Percentiles rank a stretch among this genome's conserved stretches.
These are phyloP conservation scores for Guillardia theta DNA, from an alignment of 78 protist species.

Conservation along the genomic window DNA sequence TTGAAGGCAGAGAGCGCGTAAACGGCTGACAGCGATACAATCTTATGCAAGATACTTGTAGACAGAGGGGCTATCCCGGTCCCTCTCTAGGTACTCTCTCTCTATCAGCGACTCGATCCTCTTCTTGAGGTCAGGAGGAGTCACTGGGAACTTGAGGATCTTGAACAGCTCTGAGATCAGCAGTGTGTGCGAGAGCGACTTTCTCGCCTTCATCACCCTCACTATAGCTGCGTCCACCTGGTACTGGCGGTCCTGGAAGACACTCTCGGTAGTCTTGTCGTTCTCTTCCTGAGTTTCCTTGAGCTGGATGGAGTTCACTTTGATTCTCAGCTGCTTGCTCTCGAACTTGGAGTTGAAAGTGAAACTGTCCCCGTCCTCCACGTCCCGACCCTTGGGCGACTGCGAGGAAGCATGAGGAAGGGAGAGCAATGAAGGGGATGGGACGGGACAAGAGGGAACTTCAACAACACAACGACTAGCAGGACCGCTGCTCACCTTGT, in stretches of 20 bases:
- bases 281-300: slow-evolving; percentile 66
- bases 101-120: slow-evolving; percentile 92
- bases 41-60: slow-evolving; percentile 89
- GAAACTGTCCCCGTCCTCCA: slow-evolving; percentile 74
- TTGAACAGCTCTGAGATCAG: slow-evolving; percentile 76
- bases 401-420: neutral
- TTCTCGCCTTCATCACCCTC: slow-evolving; percentile 93
- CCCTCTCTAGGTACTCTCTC: slow-evolving; percentile 91
- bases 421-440: neutral
- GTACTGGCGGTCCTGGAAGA: slow-evolving; percentile 78
- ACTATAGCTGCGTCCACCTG: slow-evolving; percentile 92
- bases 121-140: slow-evolving; percentile 80
- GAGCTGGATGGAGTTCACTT: slow-evolving; percentile 82
- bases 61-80: slow-evolving; percentile 57
- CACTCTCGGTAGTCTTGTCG: slow-evolving; percentile 71
- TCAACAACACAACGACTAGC: too few relatives aligned
- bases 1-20: too few relatives aligned
- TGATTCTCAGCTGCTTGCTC: slow-evolving; percentile 65
- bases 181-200: slow-evolving; percentile 69
- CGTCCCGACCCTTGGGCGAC: slow-evolving; percentile 45
- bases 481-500: too few relatives aligned
- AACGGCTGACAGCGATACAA: too few relatives aligned
- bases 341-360: slow-evolving; percentile 71
- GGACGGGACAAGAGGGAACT: neutral
- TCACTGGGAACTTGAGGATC: slow-evolving; percentile 79